Base-by-base conservation (phyloP, 768 basidiomycete genomes). In the Leccinum subgranulosum region DNA sequence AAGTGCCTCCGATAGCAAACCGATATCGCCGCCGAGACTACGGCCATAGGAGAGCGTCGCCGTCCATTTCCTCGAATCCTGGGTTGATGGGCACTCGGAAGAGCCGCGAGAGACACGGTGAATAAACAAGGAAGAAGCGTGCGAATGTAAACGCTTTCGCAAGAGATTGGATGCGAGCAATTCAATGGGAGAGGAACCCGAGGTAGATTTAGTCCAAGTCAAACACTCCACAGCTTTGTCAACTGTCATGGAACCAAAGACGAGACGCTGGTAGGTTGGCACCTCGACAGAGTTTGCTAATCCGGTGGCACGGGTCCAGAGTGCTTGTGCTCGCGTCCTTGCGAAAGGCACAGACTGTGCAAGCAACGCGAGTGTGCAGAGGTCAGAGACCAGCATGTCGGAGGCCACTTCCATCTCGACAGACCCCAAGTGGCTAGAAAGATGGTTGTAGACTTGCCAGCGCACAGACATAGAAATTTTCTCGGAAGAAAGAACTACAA, bases 11-110 rank as follows among this genome's bases (percentile, higher is more conserved):
- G 81, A 87, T 15, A 91, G 74, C 53, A 78, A 72, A 3, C 77
- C 79, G 0, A 83, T 78, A 11, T 69, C 65, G 1, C 87, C 88
- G 3, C 88, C 87, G 6, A 92, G 79, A 54, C 84, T 82, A 48
- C 77, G 77, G 21, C 86, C 85, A 25, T 83, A 82, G 7, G 81
- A 80, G 39, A 90, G 69, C 0, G 84, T 84, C 31, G 70, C 73
- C 53, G 72, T 69, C 69, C 79, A 76, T 60, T 79, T 79, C 39
- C 73, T 69, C n/a, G 59, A 60, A 58, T 65, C 59, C 34, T 67
- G 59, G 61, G 64, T 57, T n/a, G 62, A 54, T 4, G 56, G 64
- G 53, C 65, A 64, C 27, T 55, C 58, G n/a, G 28, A 43, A 19
- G 57, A 50, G 12, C 61, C 66, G 5, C 55, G 68, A 10, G 74